These are phyloP conservation scores for Viola odorata DNA, from an alignment of 345 rosid species.

Conservation along the genomic window DNA sequence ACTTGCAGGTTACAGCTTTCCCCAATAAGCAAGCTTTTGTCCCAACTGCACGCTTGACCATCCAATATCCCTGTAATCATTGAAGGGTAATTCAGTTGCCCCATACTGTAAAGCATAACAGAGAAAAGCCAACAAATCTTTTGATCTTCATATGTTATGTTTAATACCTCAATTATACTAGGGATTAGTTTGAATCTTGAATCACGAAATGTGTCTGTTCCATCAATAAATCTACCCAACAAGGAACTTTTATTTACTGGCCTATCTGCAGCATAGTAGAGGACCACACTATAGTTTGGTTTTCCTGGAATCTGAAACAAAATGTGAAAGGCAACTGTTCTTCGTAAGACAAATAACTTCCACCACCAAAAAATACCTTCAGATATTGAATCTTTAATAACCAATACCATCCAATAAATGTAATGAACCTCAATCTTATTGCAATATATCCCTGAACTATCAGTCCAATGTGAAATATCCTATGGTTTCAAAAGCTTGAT, in stretches of 20 bases:
- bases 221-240: slow-evolving; percentile 76
- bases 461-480: too few species aligned
- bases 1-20: slow-evolving; percentile 94
- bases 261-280: slow-evolving; percentile 82
- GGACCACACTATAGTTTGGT: slow-evolving; percentile 88
- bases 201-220: slow-evolving; percentile 77
- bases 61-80: slow-evolving; percentile 84
- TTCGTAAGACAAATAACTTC: slow-evolving; percentile 8
- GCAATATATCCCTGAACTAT: background rate
- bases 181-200: slow-evolving; percentile 91
- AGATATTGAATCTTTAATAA: background rate
- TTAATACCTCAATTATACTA: slow-evolving; percentile 77
- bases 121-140: background rate
- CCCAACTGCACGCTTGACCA: slow-evolving; percentile 99
- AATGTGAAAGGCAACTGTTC: background rate
- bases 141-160: background rate
- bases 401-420: background rate
- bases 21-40: slow-evolving; percentile 95
- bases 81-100: slow-evolving; percentile 4
- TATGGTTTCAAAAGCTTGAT: too few species aligned
- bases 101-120: slow-evolving; percentile 4
- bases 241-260: slow-evolving; percentile 68
- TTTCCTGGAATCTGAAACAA: slow-evolving; percentile 77
- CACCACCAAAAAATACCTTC: slow-evolving; percentile 1
- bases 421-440: background rate